A percentile compares a stretch with the other conserved stretches of the same genome.
phyloP scores from a whole-genome alignment of 768 basidiomycete species.

The Lenzites betulinus region DNA sequence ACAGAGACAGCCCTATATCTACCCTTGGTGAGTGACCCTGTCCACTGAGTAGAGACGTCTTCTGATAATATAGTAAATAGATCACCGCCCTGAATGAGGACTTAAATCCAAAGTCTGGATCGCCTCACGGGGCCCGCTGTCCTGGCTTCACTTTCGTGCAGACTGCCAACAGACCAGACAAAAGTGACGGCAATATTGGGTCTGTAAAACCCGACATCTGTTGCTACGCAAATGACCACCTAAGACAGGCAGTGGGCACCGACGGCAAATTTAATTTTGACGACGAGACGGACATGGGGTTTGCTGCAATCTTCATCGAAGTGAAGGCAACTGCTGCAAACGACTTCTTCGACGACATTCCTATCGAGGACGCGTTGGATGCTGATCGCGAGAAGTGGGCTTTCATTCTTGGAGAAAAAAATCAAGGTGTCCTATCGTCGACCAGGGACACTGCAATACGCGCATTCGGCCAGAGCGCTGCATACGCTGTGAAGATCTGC shows the following conservation, averaged over 20 bases:
- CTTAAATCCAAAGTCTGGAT: background rate
- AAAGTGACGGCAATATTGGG: background rate
- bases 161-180: background rate
- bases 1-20: background rate
- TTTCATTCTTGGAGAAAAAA: background rate
- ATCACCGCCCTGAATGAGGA: background rate
- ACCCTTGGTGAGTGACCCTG: background rate
- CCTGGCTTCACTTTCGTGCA: background rate
- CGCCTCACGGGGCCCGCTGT: background rate
- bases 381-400: background rate
- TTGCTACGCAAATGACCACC: background rate
- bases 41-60: too few species aligned
- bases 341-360: background rate
- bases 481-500: constrained; percentile 1
- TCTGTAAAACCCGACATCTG: constrained; percentile 1
- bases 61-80: background rate
- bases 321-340: background rate
- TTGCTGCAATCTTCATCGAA: constrained; percentile 3
- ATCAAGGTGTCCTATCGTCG: background rate
- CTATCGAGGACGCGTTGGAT: background rate
- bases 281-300: background rate
- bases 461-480: background rate
- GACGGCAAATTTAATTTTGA: too few species aligned
- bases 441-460: background rate
- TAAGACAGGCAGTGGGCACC: background rate